Base-by-base conservation (phyloP, 305 asterid genomes). In the Caryopteris hybrid region DNA sequence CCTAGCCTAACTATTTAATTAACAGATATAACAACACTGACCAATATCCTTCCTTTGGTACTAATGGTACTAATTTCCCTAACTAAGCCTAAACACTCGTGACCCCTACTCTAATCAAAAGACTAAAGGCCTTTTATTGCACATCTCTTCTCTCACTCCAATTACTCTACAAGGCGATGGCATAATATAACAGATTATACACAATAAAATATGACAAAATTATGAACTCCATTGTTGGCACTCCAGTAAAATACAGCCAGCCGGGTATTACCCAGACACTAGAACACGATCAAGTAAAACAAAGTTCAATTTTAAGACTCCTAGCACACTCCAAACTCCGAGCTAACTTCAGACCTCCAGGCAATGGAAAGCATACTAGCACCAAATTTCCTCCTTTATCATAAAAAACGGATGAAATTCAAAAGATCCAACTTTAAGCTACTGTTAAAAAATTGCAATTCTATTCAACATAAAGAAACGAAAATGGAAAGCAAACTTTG, bases 321-420 rank as follows among this genome's bases (percentile, higher is more conserved):
- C 16, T 10, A 52, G 62, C 45, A 60, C 48, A 39, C 12, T 31
- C 34, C 68, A 18, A 42, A 31, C 41, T 63, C 38, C 29, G n/a
- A 61, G 48, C 50, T 57, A 59, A 60, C 42, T 42, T 33, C 48
- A 70, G 27, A 55, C 63, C 74, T 61, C 52, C 42, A 62, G 43
- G 50, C 12, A 41, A 41, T 33, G 43, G 16, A 53, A 61, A 67
- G n/a, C 74, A 42, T 6, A 48, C 66, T 58, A 41, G 42, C 39
- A 61, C 64, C 50, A 68, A 50, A 33, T 36, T 31, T 39, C 52
- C 60, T 64, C 54, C 34, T 23, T 31, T 23, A 8, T 50, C 63
- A 70, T 23, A 0, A 27, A 33, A 56, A 54, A 29, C 16, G 18
- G 21, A 16, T 36, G 6, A 69, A 66, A 61, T 31, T 38, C 53